phyloP scores from a whole-genome alignment of 495 filamentous ascomycete species.

The Podospora pseudocomata region DNA sequence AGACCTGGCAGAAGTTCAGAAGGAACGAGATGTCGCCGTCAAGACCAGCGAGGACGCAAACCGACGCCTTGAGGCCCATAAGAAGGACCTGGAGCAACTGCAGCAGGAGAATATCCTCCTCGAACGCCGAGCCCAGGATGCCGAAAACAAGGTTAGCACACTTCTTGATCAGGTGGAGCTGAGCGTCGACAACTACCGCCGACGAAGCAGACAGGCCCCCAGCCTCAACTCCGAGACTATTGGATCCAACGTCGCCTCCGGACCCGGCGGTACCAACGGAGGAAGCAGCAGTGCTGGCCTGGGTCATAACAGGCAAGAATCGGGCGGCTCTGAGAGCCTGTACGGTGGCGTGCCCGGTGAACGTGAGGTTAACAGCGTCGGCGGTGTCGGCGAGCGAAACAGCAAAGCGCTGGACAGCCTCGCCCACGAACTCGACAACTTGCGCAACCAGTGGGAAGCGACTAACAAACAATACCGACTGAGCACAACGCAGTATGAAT shows the following conservation, averaged over 20 bases:
- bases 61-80: conserved; percentile 56
- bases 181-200: conserved; percentile 90
- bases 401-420: conserved; percentile 86
- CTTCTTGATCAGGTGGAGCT: conserved; percentile 90
- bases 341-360: conserved; percentile 32
- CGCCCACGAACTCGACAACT: conserved; percentile 82
- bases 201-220: conserved; percentile 50
- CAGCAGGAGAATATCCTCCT: conserved; percentile 75
- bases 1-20: conserved; percentile 59
- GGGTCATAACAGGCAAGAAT: conserved; percentile 56
- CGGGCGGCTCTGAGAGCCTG: conserved; percentile 51
- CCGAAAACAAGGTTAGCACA: conserved; percentile 87
- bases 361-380: background rate
- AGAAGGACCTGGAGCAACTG: conserved; percentile 71
- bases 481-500: conserved; percentile 73
- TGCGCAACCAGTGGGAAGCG: conserved; percentile 89
- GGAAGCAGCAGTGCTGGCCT: conserved; percentile 15
- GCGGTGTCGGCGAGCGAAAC: conserved; percentile 52
- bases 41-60: conserved; percentile 54
- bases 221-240: conserved; percentile 31
- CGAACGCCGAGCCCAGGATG: conserved; percentile 78
- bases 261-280: conserved; percentile 3
- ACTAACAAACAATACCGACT: conserved; percentile 92
- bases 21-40: conserved; percentile 64
- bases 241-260: background rate